Evolutionary conservation across 169 alveolate genomes (phyloP).

Genomic region (Theileria parva): DNA sequence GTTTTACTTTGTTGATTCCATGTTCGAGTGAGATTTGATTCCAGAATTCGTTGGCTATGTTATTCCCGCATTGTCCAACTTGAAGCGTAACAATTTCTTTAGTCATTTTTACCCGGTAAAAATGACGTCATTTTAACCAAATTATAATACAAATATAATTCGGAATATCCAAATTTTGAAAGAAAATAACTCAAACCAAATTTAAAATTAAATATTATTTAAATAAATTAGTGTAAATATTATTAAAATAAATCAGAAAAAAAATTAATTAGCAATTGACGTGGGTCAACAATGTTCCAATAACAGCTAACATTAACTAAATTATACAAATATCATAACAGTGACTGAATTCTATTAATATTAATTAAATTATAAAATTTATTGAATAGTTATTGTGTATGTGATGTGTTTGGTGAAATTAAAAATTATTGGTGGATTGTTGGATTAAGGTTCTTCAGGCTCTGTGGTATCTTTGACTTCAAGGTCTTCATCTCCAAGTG

Average conservation of each 20-base stretch:
- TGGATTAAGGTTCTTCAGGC: background rate
- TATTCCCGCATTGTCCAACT: conserved; percentile 99
- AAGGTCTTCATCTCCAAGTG: conserved; percentile 6
- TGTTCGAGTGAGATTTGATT: conserved; percentile 97
- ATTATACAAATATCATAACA: too few species aligned
- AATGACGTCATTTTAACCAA: background rate
- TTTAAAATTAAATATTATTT: background rate
- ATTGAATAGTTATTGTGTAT: too few species aligned
- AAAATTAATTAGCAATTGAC: too few species aligned
- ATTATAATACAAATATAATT: background rate
- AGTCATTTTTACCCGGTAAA: conserved; percentile 34
- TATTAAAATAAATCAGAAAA: background rate
- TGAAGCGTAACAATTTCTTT: conserved; percentile 95
- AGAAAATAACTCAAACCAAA: background rate
- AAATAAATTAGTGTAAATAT: background rate
- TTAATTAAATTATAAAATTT: too few species aligned
- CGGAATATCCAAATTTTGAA: too few species aligned
- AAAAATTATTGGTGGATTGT: too few species aligned
- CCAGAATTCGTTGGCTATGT: conserved; percentile 99
- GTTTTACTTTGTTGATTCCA: conserved; percentile 85
- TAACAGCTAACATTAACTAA: background rate
- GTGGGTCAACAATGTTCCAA: too few species aligned
- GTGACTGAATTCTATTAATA: too few species aligned
- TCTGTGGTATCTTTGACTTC: background rate
- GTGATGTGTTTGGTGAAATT: too few species aligned